Evolutionary conservation across 495 filamentous ascomycete genomes (phyloP), one percentile per base, ranked within the genome.

Genomic region (Penicillium ucsense): DNA sequence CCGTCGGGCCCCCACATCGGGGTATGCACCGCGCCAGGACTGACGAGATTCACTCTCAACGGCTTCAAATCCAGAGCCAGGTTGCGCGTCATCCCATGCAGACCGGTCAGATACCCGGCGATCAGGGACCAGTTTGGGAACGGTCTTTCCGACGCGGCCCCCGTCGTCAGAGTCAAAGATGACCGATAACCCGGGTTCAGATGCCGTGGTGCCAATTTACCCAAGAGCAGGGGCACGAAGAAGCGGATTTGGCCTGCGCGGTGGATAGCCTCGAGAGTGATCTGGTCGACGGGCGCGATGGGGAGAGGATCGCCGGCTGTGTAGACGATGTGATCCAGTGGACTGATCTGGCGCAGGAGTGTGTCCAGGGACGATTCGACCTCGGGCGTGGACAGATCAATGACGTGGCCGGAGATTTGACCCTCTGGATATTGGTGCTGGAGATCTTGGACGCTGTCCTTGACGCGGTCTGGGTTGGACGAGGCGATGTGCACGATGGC

Each of bases 11-110:
- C 20, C 59, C 58, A 66, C 62, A 78, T 10, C 77, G 66, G 63
- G 28, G 82, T 85, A 37, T 73, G 49, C 1, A 84, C 74, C 31
- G 60, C 53, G 0, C 81, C 81, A 0, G 79, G 78, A 49, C 62
- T 66, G 0, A 86, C 76, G 5, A 70, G 44, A 55, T 85, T 86
- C 9, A 83, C 79, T 8, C 82, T 61, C 4, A 82, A 46, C 0
- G 83, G 82, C 52, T 66, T 68, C 42, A 85, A 45, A 50, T 84
- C 81, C 8, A 83, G 52, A 1, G 81, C 82, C 12, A 85, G 57
- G 9, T 67, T 70, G 4, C 72, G 62, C 10, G 35, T 37, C 35
- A 37, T 4, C 6, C 35, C 35, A n/a, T 37, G 10, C 5, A 37
- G 6, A 11, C 35, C 12, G 12, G 35, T 11, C 5, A 11, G 10